Base-by-base conservation (phyloP, 2,329 filamentous ascomycete genomes). In the Fusarium sacchari region DNA sequence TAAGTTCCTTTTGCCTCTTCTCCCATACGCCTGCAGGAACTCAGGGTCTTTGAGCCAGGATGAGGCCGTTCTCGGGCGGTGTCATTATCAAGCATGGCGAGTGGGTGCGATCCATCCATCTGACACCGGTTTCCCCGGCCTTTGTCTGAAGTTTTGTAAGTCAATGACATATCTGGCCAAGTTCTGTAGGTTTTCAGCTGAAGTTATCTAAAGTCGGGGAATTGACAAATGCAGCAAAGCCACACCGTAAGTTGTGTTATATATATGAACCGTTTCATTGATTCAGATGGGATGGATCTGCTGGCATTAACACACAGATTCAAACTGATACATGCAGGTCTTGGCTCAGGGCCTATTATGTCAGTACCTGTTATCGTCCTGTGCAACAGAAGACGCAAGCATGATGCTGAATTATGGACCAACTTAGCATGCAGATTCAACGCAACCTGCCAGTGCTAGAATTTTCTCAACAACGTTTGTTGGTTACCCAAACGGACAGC, bases 71-170 rank as follows among this genome's bases (percentile, higher is more conserved):
- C 50, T 69, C 55, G 59, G 61, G 40, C 71, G 55, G 53, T 44
- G 67, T 40, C 44, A 71, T 61, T 59, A 40, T 37, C 42, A 42
- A 67, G 57, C 61, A 56, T 40, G 44, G 26, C 53, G 42, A 70
- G 53, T 42, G 49, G 43, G 40, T 68, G 43, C 62, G 52, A 62
- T 61, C 68, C 68, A 62, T 75, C 61, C 24, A 30, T 61, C 40
- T 42, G 32, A 69, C 44, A 50, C 67, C 32, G 62, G 63, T 36
- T 69, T 67, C 61, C 72, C 62, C 64, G 64, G 53, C 44, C 56
- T 53, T 44, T 69, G 34, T 57, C 53, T 39, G 40, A 64, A 56
- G 42, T 37, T 57, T 37, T 59, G 43, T 36, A 32, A 60, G 40
- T 18, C 37, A 24, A 47, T 50, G 64, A 52, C 39, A 30, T 32